Base-by-base conservation (phyloP, 2,329 filamentous ascomycete species). In the Helotiales sp. region DNA sequence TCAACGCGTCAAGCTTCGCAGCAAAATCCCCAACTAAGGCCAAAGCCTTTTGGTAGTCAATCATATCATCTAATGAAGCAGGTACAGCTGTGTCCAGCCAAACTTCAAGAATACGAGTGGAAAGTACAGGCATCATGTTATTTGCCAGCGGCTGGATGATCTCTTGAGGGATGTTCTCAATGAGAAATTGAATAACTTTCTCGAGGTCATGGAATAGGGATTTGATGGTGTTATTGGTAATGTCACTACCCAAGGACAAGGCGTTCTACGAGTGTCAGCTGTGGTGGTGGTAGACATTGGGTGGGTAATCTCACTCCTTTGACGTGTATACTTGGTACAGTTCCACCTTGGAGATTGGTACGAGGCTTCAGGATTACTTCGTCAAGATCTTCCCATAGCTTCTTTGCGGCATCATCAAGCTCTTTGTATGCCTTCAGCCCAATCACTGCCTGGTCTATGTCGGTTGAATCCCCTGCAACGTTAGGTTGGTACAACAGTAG, bases 1-100 rank as follows among this genome's bases (percentile, higher is more conserved):
- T 84, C 20, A 89, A 81, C 7, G 81, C 79, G 40, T 87, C 83
- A 7, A 98, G 79, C 1, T 82, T 83, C 6, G 83, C 79, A 62
- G 90, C 91, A 73, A 98, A 91, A 0, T 80, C 78, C 28, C 83
- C 82, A 0, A 93, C 87, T 49, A 86, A 82, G 45, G 86, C 83
- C n/a, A 97, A 85, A 6, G 89, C 86, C 1, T 82, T 81, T 73
- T 96, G 89, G 74, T 97, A 97, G 1, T 81, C 82, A 8, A 83
- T 82, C 78, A 97, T 89, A 11, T 90, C 89, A 11, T 86, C 83
- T 11, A 97, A 82, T 0, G 91, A 90, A 1, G 90, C 83, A 0
- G 96, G 95, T 0, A 99, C 89, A 0, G 89, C 87, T 15, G 88
- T 85, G 34, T 92, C 87, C 7, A 99, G 84, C 90, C 93, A 97